These are phyloP conservation scores for Alternaria infectoria DNA, from an alignment of 2,329 filamentous ascomycete genomes.

Conservation along the genomic window DNA sequence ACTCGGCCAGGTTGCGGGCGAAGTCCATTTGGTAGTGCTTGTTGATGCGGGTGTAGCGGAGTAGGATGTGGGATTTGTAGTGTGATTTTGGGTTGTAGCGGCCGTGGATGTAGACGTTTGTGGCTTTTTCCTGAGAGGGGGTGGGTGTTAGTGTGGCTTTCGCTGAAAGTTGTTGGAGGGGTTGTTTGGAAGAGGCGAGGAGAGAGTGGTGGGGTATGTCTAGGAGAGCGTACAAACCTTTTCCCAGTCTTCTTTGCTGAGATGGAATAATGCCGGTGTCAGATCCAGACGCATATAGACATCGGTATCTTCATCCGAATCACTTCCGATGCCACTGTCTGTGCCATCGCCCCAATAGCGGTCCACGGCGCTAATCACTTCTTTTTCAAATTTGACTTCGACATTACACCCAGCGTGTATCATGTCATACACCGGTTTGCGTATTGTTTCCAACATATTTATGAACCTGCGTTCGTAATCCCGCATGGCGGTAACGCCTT, in stretches of 20 bases:
- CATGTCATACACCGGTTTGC: neutral
- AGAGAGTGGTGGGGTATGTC: too few species aligned
- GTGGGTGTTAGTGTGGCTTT: neutral
- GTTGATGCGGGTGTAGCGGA: neutral
- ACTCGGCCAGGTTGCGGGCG: rapidly evolving
- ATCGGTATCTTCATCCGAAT: too few species aligned
- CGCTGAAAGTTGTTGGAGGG: too few species aligned
- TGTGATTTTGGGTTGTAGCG: neutral
- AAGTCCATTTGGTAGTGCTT: neutral
- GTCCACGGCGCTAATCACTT: too few species aligned
- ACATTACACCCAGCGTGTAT: neutral
- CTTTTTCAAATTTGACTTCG: neutral
- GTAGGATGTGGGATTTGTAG: neutral
- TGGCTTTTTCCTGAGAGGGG: neutral
- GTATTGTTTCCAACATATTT: neutral
- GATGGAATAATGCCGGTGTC: neutral
- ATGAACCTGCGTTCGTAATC: neutral
- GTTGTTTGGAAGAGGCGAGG: too few species aligned
- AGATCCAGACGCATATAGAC: too few species aligned
- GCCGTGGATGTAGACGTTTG: too few species aligned
- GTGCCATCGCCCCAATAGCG: too few species aligned
- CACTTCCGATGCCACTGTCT: too few species aligned
- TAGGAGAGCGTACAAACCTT: neutral
- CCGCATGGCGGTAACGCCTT: too few species aligned
- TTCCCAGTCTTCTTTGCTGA: neutral